Evolutionary conservation across 495 filamentous ascomycete genomes (phyloP), one percentile per base, ranked within the genome.

Genomic region (Parmelia sp.): DNA sequence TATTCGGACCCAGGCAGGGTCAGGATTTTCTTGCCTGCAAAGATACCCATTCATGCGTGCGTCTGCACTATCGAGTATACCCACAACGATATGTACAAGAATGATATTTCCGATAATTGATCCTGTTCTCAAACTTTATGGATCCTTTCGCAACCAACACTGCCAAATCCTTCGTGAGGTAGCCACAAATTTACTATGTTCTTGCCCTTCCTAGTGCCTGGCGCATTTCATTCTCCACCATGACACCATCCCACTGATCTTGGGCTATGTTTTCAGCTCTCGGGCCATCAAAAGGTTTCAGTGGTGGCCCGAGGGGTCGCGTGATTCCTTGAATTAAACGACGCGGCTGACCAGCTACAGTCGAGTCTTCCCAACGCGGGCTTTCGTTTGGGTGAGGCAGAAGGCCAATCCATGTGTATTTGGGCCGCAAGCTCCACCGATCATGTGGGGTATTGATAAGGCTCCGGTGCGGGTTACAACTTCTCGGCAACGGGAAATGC

Each of bases 281-380:
- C 19, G 25, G n/a, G 42, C 14, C 10, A 45, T 63, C 61, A 31
- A 63, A 57, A 5, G 61, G 61, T 35, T 63, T 63, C 19, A 63
- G 10, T 11, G 23, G 61, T 33, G 61, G 61, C 19, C 61, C 61
- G 0, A 57, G 11, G 35, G n/a, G 61, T 37, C 23, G 61, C 31
- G 27, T 31, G 33, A 39, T 10, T 27, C 51, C 51, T 31, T 27
- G 27, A 17, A 27, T 21, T n/a, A 53, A 2, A 2, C 23, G 21
- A 4, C 8, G 23, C 45, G n/a, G 7, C 31, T 0, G 4, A 23
- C 7, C 36, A 36, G 39, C 51, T 23, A 25, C 37, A 7, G 51
- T 51, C 19, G 40, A 11, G 12, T 0, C 1, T 23, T 35, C 37
- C 4, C 31, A 9, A 11, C 51, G 23, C 42, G 25, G 36, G 14